Evolutionary conservation across 1,139 yeast species (phyloP), one percentile per base, ranked within the genome.

Genomic region (Meyerozyma smithsonii): DNA sequence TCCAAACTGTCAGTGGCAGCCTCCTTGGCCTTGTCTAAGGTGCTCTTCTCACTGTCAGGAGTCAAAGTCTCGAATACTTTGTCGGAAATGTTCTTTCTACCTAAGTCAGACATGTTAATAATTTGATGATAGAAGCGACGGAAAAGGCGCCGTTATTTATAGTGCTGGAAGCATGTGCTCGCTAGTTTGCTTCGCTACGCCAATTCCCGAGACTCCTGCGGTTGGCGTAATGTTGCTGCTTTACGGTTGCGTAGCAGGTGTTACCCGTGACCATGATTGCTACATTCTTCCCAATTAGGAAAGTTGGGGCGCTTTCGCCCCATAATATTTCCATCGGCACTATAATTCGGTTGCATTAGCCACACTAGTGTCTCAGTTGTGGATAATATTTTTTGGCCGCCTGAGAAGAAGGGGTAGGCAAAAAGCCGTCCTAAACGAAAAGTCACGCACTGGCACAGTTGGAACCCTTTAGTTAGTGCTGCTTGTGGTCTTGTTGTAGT

Each of bases 21-120:
- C 69, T 88, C 96, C 72, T 84, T 82, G 49, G 80, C 81, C 66
- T 82, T 69, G 55, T 86, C 84, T 35, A 68, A 62, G 52, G 72
- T 66, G 36, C 81, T 51, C 73, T 88, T 88, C 61, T 84, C 74
- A 41, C 78, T 65, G 47, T 87, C 82, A 58, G 96, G 96, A 52
- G 78, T 85, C 41, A 84, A 47, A 37, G 75, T 58, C 72, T 86
- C 95, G 42, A 70, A 40, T 48, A 77, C 66, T 68, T 87, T 86
- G 61, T 81, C 84, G 51, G 82, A 54, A 56, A 88, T 73, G 58
- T 73, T 66, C 66, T 86, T 86, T 83, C 95, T 84, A 52, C 86
- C 87, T 46, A 74, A 60, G 77, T 83, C 89, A 55, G 88, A 78
- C 89, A 83, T 83, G 35, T 25, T 48, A 19, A 32, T 36, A 39